Percentiles rank a stretch among this genome's conserved stretches.
Conservation (phyloP, 768 basidiomycete species). For the Xerocomus spinulosus region DNA sequence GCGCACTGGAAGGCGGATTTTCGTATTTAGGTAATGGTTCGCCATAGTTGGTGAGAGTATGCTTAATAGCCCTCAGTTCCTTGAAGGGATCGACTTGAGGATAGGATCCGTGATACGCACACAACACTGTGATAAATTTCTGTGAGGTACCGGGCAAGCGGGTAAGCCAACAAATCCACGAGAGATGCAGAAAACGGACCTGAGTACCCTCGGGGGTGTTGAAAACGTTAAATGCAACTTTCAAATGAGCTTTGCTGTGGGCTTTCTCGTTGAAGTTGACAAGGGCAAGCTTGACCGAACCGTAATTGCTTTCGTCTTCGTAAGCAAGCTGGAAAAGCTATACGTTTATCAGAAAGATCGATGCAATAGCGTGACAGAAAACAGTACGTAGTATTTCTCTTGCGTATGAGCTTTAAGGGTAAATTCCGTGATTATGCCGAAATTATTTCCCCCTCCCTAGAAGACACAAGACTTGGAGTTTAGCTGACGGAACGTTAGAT, state of each 20-base stretch:
- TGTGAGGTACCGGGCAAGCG: background rate
- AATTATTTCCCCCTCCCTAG: slow-evolving; percentile 26
- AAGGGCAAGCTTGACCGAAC: slow-evolving; percentile 6
- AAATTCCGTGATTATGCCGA: slow-evolving; percentile 27
- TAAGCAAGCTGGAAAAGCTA: slow-evolving; percentile 7
- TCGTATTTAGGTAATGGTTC: background rate
- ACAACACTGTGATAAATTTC: slow-evolving; percentile 1
- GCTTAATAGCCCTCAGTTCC: background rate
- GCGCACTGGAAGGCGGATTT: background rate
- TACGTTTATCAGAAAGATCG: background rate
- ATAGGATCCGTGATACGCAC: slow-evolving; percentile 5
- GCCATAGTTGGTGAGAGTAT: background rate
- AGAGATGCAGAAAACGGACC: background rate
- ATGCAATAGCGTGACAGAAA: background rate
- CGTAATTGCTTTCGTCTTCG: background rate
- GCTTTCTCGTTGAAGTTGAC: background rate
- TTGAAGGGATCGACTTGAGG: background rate
- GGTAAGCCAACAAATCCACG: background rate
- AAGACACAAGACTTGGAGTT: background rate
- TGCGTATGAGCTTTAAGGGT: slow-evolving; percentile 16
- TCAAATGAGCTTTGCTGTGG: slow-evolving; percentile 10
- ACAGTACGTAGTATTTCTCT: slow-evolving; percentile 8
- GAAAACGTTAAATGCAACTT: slow-evolving; percentile 4
- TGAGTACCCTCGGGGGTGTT: background rate
- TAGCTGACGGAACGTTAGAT: background rate